phyloP scores from a whole-genome alignment of 106 monocot species.

The Triglochin maritima region DNA sequence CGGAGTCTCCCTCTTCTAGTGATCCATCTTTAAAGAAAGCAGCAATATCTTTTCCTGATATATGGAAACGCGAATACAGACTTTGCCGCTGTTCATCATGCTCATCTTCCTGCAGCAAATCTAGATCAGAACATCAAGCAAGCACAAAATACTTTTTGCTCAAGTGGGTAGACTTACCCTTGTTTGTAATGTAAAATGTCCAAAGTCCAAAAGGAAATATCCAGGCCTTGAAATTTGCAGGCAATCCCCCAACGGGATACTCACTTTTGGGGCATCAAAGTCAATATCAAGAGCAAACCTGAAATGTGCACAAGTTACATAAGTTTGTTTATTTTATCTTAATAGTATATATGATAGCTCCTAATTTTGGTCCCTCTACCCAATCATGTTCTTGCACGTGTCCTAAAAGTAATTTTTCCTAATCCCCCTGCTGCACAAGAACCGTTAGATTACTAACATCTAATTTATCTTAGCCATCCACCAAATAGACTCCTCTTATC shows the following conservation, averaged over 20 bases:
- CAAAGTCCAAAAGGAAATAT: conserved; percentile 88
- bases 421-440: too few species aligned
- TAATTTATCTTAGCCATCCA: too few species aligned
- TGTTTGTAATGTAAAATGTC: conserved; percentile 87
- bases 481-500: too few species aligned
- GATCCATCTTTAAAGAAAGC: conserved; percentile 60
- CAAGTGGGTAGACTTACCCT: conserved; percentile 38
- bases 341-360: too few species aligned
- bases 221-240: conserved; percentile 16
- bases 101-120: conserved; percentile 47
- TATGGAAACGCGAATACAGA: conserved; percentile 78
- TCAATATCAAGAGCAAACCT: conserved; percentile 97
- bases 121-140: neutral
- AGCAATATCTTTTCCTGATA: conserved; percentile 85
- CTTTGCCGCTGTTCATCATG: conserved; percentile 59
- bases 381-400: too few species aligned
- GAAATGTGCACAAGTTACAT: conserved; percentile 5
- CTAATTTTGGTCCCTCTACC: too few species aligned
- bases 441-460: too few species aligned
- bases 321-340: too few species aligned
- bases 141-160: neutral
- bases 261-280: conserved; percentile 95
- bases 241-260: conserved; percentile 46
- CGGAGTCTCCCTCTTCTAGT: conserved; percentile 9
- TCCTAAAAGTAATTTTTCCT: too few species aligned